Base-by-base conservation (phyloP, 768 basidiomycete species). In the Coprinopsis strossmayeri region DNA sequence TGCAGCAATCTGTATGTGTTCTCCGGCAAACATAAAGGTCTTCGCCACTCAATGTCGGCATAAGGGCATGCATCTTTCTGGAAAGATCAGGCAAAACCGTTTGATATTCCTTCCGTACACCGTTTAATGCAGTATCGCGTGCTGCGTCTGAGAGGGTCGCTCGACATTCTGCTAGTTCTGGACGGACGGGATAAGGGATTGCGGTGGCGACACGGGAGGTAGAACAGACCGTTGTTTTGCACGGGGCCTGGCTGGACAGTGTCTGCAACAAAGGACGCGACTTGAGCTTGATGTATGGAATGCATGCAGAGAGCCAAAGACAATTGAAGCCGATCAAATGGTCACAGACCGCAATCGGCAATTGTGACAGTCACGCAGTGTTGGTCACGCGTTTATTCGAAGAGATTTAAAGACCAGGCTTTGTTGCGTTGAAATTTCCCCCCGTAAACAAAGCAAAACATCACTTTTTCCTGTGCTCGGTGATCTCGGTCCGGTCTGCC, bases 1-100 rank as follows among this genome's bases (percentile, higher is more conserved):
- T 68, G 45, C 74, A 78, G 9, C 81, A 74, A 55, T 95, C 90
- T 34, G 88, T 86, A 63, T 91, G 91, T 12, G 91, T 57, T 43
- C 77, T 71, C 39, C 87, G 73, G 82, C 86, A 89, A 34, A 68
- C 67, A 17, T 58, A 38, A 25, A 67, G 58, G 46, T 50, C 35
- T n/a, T 27, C 4, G 2, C 43, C 34, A 11, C 13, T 20, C 9
- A 27, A 23, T 1, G 18, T 15, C 23, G 32, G 43, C 49, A 50
- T 45, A n/a, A 24, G 17, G 13, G 17, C 43, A 40, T 50, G 49
- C 9, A 34, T 13, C 2, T 28, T 17, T 3, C 32, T 3, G 17
- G 23, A 34, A 3, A 44, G 25, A 35, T 21, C 49, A 7, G 1
- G 3, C 4, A 50, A 24, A 25, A 12, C n/a, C n/a, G 21, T 26